Evolutionary conservation across 257 asterid genomes (phyloP).

Genomic region (Penstemon eatonii): DNA sequence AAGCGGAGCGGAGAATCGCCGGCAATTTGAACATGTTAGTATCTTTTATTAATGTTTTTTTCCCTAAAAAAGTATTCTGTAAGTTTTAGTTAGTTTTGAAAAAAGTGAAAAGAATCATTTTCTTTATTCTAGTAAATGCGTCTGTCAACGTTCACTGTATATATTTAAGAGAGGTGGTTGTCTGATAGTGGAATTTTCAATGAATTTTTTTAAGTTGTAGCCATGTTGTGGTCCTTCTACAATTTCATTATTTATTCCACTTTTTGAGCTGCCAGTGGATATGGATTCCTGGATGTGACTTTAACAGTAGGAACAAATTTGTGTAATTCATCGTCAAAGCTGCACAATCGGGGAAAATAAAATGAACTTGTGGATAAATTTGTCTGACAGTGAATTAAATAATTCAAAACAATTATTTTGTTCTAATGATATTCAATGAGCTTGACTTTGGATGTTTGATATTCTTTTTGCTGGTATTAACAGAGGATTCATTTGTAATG

Average conservation of each 20-base stretch:
- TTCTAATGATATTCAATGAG: background rate
- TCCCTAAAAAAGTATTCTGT: background rate
- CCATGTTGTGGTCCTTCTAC: constrained; percentile 33
- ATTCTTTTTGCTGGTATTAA: too few relatives aligned
- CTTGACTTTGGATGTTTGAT: background rate
- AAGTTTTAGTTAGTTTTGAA: background rate
- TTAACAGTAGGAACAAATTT: background rate
- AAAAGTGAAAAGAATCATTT: background rate
- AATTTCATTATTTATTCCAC: constrained; percentile 34
- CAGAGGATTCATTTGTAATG: too few relatives aligned
- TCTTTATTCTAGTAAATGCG: too few relatives aligned
- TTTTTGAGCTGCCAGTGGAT: constrained; percentile 29
- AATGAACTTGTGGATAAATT: too few relatives aligned
- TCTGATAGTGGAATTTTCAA: constrained; percentile 24
- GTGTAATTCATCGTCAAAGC: background rate
- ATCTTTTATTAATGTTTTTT: too few relatives aligned
- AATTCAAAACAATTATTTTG: too few relatives aligned
- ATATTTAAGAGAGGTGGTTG: constrained; percentile 22
- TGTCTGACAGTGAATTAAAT: too few relatives aligned
- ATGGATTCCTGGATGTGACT: constrained; percentile 27
- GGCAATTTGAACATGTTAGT: constrained; percentile 76
- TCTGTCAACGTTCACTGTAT: too few relatives aligned
- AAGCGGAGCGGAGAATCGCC: constrained; percentile 89
- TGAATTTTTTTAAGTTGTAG: constrained; percentile 26
- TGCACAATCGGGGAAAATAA: too few relatives aligned